A percentile compares a stretch with the other conserved stretches of the same genome.
Evolutionary conservation across 2,329 filamentous ascomycete species (phyloP).

Genomic region (Epichloe bromicola): DNA sequence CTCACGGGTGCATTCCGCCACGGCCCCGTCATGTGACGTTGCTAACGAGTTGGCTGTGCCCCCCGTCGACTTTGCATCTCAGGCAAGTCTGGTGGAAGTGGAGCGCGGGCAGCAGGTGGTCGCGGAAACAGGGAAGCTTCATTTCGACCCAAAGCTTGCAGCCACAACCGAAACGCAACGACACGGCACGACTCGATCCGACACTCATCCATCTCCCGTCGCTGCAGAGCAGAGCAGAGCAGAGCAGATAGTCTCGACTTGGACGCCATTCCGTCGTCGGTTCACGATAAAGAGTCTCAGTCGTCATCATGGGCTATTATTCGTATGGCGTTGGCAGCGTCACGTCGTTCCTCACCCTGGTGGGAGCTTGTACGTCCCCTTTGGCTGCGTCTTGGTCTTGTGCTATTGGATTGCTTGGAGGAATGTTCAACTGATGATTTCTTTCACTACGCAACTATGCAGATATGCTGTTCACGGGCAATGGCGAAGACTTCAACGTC

Average conservation of each 20-base stretch:
- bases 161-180: background rate
- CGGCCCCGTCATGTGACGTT: conserved; percentile 24
- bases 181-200: background rate
- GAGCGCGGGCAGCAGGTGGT: background rate
- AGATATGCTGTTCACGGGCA: conserved; percentile 99
- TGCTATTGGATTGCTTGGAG: background rate
- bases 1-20: background rate
- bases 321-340: conserved; percentile 57
- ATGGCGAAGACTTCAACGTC: conserved; percentile 93
- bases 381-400: too few relatives aligned
- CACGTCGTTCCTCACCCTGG: conserved; percentile 54
- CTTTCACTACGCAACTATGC: conserved; percentile 26
- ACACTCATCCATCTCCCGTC: background rate
- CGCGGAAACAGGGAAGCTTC: background rate
- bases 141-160: background rate
- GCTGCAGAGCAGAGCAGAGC: background rate
- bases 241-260: background rate
- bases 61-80: background rate
- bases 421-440: background rate
- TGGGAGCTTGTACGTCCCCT: conserved; percentile 59
- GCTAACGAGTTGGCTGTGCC: conserved; percentile 9
- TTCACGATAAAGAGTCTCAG: background rate
- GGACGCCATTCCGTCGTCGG: background rate
- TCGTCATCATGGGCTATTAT: conserved; percentile 54
- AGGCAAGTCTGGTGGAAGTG: background rate